Evolutionary conservation across 345 rosid species (phyloP).

Genomic region (Hevea brasiliensis): DNA sequence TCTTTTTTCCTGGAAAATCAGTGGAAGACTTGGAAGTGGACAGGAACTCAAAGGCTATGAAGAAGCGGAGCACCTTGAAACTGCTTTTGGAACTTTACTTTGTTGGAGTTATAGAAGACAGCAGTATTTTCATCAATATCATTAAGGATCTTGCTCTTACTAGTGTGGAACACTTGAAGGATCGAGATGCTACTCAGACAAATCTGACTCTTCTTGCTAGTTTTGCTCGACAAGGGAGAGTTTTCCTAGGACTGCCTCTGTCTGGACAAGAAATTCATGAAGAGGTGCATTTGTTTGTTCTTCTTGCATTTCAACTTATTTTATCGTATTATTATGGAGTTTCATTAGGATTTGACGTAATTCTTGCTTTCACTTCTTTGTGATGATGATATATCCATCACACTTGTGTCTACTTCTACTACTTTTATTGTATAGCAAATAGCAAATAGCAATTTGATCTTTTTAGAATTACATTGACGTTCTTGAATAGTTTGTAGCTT

Average conservation of each 20-base stretch:
- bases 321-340: not conserved
- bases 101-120: conserved; percentile 89
- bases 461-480: not conserved
- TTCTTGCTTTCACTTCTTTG: not conserved
- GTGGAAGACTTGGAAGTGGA: conserved; percentile 87
- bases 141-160: conserved; percentile 69
- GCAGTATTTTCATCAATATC: conserved; percentile 69
- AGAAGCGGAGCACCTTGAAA: conserved; percentile 90
- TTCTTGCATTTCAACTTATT: not conserved
- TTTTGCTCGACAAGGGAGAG: conserved; percentile 98
- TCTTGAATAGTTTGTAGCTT: conserved; percentile 3
- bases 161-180: conserved; percentile 76
- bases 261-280: conserved; percentile 82
- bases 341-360: not conserved
- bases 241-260: conserved; percentile 82
- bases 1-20: conserved; percentile 92
- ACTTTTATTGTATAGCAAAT: too few relatives aligned
- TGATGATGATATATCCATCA: not conserved
- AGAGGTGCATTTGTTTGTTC: conserved; percentile 53
- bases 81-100: conserved; percentile 89
- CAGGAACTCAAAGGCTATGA: conserved; percentile 85
- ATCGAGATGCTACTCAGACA: conserved; percentile 86
- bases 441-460: too few relatives aligned
- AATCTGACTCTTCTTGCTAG: conserved; percentile 91
- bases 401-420: not conserved